phyloP scores from a whole-genome alignment of 129 eudicot genomes.

The Helichrysum umbraculigerum region DNA sequence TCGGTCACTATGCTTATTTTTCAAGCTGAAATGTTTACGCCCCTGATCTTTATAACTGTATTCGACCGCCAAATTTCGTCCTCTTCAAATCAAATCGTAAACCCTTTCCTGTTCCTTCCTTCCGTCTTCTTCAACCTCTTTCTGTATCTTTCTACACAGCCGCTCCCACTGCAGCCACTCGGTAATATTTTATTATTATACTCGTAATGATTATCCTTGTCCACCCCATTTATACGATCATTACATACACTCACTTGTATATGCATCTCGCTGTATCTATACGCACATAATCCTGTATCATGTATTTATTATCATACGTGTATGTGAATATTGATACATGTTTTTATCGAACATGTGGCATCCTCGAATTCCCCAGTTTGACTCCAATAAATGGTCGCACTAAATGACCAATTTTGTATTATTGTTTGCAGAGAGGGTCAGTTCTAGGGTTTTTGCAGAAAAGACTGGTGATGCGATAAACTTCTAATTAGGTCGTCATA shows the following conservation, averaged over 20 bases:
- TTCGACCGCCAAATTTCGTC: slow-evolving; percentile 17
- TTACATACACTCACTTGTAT: neutral
- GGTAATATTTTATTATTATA: neutral
- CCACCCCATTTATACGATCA: slow-evolving; percentile 12
- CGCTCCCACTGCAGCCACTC: neutral
- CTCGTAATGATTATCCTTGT: neutral
- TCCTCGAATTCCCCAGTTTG: neutral
- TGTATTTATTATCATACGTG: neutral
- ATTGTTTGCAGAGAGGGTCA: neutral
- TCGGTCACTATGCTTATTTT: too few species aligned
- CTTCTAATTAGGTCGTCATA: neutral
- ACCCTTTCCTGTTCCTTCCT: neutral
- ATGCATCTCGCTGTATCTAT: slow-evolving; percentile 5
- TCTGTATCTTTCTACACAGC: neutral
- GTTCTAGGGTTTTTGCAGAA: slow-evolving; percentile 4
- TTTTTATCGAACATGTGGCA: slow-evolving; percentile 1
- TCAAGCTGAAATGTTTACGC: too few species aligned
- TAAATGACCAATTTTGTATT: neutral
- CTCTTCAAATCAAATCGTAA: slow-evolving; percentile 4
- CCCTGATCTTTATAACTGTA: too few species aligned
- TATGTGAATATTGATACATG: neutral
- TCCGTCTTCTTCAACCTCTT: slow-evolving; percentile 10
- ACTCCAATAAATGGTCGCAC: neutral
- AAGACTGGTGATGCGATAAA: neutral
- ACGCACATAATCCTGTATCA: neutral